phyloP scores from a whole-genome alignment of 106 monocot species.

The Vanilla planifolia region DNA sequence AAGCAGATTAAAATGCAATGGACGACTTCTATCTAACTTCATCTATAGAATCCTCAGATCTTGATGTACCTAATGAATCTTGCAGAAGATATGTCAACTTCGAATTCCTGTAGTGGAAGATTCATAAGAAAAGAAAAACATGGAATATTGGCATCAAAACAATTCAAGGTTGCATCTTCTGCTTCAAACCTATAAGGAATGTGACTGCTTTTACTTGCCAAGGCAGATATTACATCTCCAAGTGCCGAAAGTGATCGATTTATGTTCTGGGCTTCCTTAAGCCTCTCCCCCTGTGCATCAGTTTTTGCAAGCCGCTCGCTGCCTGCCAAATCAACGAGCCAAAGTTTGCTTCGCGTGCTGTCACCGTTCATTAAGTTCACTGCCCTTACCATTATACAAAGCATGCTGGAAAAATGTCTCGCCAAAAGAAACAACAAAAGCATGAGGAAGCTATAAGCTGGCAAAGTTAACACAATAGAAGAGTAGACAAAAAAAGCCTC shows the following conservation, averaged over 20 bases:
- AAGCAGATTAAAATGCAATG: not conserved
- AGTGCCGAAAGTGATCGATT: conserved; percentile 72
- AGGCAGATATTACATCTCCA: conserved; percentile 83
- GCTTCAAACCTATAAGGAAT: conserved; percentile 52
- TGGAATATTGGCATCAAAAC: not conserved
- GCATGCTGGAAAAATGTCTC: conserved; percentile 40
- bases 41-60: not conserved
- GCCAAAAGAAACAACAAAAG: not conserved
- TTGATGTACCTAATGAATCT: conserved; percentile 68
- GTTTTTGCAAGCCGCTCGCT: conserved; percentile 85
- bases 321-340: conserved; percentile 91
- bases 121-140: not conserved
- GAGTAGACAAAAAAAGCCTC: conserved; percentile 1
- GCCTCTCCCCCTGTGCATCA: conserved; percentile 72
- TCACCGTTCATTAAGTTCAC: conserved; percentile 68
- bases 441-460: not conserved
- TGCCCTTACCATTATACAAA: conserved; percentile 69
- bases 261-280: conserved; percentile 81
- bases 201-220: conserved; percentile 59
- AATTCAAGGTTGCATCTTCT: not conserved
- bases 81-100: conserved; percentile 84
- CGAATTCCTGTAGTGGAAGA: conserved; percentile 49
- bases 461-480: not conserved
- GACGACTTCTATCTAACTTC: not conserved
- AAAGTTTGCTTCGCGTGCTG: conserved; percentile 77